These are phyloP conservation scores for Puccinia novopanici DNA, from an alignment of 1,284 basidiomycete species.

Conservation along the genomic window DNA sequence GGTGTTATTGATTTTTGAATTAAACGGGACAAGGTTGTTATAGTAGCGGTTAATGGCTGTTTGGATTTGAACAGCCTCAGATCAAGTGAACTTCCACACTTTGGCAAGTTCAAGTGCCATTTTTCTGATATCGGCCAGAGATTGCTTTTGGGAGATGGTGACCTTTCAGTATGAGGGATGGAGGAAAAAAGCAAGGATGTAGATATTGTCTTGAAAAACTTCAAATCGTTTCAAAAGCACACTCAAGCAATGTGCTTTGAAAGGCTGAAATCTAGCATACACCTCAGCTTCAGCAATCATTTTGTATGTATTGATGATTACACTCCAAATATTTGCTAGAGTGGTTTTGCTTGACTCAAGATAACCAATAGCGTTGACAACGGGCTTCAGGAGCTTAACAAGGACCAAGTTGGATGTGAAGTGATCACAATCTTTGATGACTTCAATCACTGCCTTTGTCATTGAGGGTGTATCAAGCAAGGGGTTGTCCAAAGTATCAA, in stretches of 20 bases:
- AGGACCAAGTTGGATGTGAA: background rate
- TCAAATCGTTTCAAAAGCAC: background rate
- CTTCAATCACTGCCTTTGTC: background rate
- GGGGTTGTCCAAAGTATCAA: background rate
- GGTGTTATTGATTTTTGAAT: background rate
- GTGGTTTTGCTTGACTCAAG: background rate
- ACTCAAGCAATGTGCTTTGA: background rate
- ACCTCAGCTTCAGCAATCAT: background rate
- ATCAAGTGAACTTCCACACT: conserved; percentile 10
- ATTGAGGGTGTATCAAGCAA: background rate
- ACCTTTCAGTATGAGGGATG: background rate
- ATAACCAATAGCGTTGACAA: background rate
- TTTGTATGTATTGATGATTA: background rate
- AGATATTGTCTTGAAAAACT: background rate
- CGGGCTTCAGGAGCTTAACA: background rate
- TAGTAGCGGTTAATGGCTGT: background rate
- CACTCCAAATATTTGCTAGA: background rate
- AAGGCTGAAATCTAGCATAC: background rate
- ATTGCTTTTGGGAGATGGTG: background rate
- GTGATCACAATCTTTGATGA: background rate
- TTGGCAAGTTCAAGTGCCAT: conserved; percentile 23
- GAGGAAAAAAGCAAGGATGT: background rate
- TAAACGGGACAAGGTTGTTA: background rate
- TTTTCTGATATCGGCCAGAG: background rate
- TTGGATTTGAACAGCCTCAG: background rate